Conservation (phyloP, 2,329 filamentous ascomycete species). For the Fusarium nisikadoi region DNA sequence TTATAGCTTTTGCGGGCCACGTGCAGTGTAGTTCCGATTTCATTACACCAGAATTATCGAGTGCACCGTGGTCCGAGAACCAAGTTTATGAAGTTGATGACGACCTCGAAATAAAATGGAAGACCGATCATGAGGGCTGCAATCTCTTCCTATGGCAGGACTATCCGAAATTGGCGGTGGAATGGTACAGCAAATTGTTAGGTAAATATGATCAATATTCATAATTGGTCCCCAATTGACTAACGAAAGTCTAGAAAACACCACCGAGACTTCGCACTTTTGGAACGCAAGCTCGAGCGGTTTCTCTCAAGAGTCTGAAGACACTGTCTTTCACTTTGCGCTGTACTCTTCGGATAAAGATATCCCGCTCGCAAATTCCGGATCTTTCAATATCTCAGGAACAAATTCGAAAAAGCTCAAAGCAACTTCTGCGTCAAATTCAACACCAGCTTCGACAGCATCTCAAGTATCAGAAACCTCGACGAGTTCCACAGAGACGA, state of each 20-base stretch:
- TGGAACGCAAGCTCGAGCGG: not conserved
- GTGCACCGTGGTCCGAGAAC: fast-evolving
- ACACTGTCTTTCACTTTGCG: not conserved
- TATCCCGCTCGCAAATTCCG: not conserved
- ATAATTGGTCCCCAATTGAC: fast-evolving
- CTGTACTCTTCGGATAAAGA: not conserved
- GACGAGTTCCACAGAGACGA: not conserved
- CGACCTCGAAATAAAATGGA: not conserved
- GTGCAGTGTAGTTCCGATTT: not conserved
- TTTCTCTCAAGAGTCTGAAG: fast-evolving
- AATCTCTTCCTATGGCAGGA: slow-evolving; percentile 8
- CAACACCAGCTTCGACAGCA: not conserved
- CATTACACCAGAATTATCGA: not conserved
- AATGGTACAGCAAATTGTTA: not conserved
- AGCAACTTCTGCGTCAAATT: not conserved
- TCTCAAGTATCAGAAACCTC: not conserved
- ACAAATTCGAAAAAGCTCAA: not conserved
- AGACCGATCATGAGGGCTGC: not conserved
- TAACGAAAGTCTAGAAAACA: not conserved
- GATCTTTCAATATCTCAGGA: not conserved
- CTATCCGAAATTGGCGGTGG: not conserved
- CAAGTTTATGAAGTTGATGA: not conserved
- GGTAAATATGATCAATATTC: fast-evolving
- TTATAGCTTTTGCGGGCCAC: fast-evolving
- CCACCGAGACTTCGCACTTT: not conserved